A percentile compares a stretch with the other conserved stretches of the same genome.
Evolutionary conservation across 352 stramenopile species (phyloP).

Genomic region (Pythium sukuiense): DNA sequence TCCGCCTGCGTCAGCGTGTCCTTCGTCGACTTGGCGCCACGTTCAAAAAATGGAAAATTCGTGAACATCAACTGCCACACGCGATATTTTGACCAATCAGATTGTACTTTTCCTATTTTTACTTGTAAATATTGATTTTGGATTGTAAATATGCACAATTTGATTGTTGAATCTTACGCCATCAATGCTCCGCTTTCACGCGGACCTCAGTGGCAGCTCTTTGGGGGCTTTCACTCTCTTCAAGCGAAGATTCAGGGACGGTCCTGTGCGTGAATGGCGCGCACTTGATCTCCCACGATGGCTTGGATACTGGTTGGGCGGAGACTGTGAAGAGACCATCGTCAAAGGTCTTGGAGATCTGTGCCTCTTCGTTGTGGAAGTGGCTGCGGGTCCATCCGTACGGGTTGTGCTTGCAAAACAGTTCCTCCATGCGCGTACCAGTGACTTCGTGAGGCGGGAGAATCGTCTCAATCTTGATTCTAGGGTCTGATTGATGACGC

Average conservation of each 20-base stretch:
- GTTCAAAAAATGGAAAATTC: background rate
- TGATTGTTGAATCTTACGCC: too few species aligned
- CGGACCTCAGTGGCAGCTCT: too few species aligned
- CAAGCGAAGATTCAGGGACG: too few species aligned
- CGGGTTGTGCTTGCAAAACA: constrained; percentile 10
- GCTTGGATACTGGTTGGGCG: too few species aligned
- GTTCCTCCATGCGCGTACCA: background rate
- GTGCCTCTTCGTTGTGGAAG: background rate
- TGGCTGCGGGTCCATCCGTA: background rate
- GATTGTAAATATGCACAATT: too few species aligned
- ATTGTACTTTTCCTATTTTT: too few species aligned
- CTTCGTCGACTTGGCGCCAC: constrained; percentile 4
- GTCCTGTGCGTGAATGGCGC: too few species aligned
- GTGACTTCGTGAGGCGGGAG: background rate
- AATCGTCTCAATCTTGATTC: background rate
- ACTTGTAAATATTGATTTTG: too few species aligned
- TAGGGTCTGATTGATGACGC: background rate
- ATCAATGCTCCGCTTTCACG: too few species aligned
- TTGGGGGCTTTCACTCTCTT: too few species aligned
- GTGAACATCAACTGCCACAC: background rate
- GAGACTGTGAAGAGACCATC: background rate
- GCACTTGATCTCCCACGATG: too few species aligned
- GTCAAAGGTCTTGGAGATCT: background rate
- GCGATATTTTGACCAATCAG: too few species aligned
- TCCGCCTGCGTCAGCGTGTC: constrained; percentile 18